Evolutionary conservation across 306 rosid species (phyloP).

Genomic region (Bauhinia variegata): DNA sequence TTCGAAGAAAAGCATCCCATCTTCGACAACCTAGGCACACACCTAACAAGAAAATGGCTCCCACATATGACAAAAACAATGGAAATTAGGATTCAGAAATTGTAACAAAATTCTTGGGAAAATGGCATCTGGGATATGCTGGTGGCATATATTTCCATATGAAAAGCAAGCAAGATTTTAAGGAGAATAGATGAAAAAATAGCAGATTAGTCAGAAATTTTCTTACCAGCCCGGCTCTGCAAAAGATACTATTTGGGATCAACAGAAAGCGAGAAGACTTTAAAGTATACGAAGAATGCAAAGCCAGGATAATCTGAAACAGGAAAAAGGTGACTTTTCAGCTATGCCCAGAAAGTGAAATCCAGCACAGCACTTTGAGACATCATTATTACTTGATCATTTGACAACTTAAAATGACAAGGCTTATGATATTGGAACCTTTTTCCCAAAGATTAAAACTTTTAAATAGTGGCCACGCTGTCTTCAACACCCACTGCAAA

Average conservation of each 20-base stretch:
- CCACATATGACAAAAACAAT: slow-evolving; percentile 10
- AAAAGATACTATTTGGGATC: no score
- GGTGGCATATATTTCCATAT: background rate
- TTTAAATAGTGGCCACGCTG: background rate
- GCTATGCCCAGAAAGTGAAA: slow-evolving; percentile 23
- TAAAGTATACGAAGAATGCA: no score
- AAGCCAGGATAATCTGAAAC: slow-evolving; percentile 28
- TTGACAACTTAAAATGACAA: slow-evolving; percentile 17
- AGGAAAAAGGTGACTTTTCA: slow-evolving; percentile 27
- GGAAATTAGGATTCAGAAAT: slow-evolving; percentile 12
- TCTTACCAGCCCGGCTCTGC: slow-evolving; percentile 34
- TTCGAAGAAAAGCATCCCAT: slow-evolving; percentile 67
- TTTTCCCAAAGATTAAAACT: background rate
- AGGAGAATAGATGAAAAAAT: slow-evolving; percentile 25
- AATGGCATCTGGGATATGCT: background rate
- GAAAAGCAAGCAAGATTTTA: slow-evolving; percentile 16
- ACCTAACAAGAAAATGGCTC: background rate
- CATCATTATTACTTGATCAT: slow-evolving; percentile 30
- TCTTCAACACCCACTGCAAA: slow-evolving; percentile 12
- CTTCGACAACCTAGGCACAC: slow-evolving; percentile 29
- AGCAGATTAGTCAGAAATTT: slow-evolving; percentile 17
- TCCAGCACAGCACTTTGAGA: background rate
- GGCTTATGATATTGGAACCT: background rate
- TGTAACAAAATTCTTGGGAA: background rate
- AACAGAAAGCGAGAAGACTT: slow-evolving; percentile 19